phyloP scores from a whole-genome alignment of 495 filamentous ascomycete species.

The Xylaria venustula region DNA sequence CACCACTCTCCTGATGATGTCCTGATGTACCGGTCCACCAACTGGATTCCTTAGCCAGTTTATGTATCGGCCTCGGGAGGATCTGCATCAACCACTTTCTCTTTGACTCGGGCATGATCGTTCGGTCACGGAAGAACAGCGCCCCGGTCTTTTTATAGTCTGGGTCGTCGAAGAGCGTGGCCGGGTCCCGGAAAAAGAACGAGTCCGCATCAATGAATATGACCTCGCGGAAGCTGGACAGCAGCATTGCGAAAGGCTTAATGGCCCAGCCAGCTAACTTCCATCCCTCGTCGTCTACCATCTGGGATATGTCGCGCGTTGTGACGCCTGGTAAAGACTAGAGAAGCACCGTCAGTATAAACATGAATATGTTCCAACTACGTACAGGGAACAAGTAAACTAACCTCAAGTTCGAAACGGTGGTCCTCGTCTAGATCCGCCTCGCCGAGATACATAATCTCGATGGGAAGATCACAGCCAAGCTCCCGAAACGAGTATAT shows the following conservation, averaged over 20 bases:
- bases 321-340: conserved; percentile 13
- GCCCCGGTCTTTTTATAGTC: conserved; percentile 33
- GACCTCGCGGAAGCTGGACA: conserved; percentile 30
- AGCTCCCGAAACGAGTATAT: conserved; percentile 32
- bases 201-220: conserved; percentile 34
- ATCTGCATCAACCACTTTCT: conserved; percentile 27
- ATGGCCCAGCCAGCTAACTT: conserved; percentile 26
- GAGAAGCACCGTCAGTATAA: not conserved
- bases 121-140: conserved; percentile 42
- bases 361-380: not conserved
- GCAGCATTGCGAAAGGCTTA: conserved; percentile 33
- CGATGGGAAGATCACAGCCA: conserved; percentile 36
- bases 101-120: conserved; percentile 29
- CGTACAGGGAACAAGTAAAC: not conserved
- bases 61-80: conserved; percentile 19
- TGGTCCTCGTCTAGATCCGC: conserved; percentile 27
- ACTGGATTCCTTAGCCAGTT: conserved; percentile 20
- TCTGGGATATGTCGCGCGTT: conserved; percentile 14
- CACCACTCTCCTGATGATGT: conserved; percentile 30
- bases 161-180: conserved; percentile 19
- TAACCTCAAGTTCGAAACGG: conserved; percentile 16
- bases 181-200: conserved; percentile 31
- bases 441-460: conserved; percentile 40
- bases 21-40: conserved; percentile 30
- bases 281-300: conserved; percentile 15